phyloP scores from a whole-genome alignment of 2,329 filamentous ascomycete genomes.

The Neofusicoccum kwambonambiense region DNA sequence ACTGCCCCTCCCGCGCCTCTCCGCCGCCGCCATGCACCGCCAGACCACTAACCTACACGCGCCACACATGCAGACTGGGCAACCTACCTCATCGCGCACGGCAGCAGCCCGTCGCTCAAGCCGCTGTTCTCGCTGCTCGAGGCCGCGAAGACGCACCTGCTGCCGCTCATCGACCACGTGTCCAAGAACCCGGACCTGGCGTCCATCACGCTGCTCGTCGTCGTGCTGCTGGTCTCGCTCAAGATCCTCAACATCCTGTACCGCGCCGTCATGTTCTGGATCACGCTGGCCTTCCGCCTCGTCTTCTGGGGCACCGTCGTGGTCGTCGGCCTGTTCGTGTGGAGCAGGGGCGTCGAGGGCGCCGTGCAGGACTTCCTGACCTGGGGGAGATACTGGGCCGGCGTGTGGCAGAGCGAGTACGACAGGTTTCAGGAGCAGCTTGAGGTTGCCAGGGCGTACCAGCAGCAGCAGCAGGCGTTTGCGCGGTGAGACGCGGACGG shows the following conservation, averaged over 20 bases:
- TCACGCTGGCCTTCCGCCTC: slow-evolving; percentile 62
- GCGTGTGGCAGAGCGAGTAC: slow-evolving; percentile 15
- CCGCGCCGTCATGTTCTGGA: slow-evolving; percentile 73
- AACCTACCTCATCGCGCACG: slow-evolving; percentile 5
- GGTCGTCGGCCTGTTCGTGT: slow-evolving; percentile 56
- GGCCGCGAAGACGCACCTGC: slow-evolving; percentile 32
- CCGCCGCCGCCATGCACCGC: not conserved
- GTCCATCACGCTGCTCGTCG: slow-evolving; percentile 56
- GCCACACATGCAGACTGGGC: slow-evolving; percentile 5
- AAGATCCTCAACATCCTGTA: slow-evolving; percentile 68
- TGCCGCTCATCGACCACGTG: slow-evolving; percentile 31
- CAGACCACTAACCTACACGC: not conserved
- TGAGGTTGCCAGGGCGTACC: not conserved
- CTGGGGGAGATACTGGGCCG: slow-evolving; percentile 2
- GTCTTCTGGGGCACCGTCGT: slow-evolving; percentile 63
- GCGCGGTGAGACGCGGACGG: not conserved
- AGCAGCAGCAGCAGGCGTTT: slow-evolving; percentile 2
- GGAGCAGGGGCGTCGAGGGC: slow-evolving; percentile 62
- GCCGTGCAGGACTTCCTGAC: slow-evolving; percentile 57
- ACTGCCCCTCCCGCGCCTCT: not conserved
- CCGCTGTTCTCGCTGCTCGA: slow-evolving; percentile 13
- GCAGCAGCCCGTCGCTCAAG: not conserved
- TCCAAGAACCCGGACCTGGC: slow-evolving; percentile 46
- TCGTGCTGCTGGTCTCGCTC: slow-evolving; percentile 62
- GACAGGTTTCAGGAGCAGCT: slow-evolving; percentile 7